These are phyloP conservation scores for Moesziomyces sp. DNA, from an alignment of 1,284 basidiomycete species.

Conservation along the genomic window DNA sequence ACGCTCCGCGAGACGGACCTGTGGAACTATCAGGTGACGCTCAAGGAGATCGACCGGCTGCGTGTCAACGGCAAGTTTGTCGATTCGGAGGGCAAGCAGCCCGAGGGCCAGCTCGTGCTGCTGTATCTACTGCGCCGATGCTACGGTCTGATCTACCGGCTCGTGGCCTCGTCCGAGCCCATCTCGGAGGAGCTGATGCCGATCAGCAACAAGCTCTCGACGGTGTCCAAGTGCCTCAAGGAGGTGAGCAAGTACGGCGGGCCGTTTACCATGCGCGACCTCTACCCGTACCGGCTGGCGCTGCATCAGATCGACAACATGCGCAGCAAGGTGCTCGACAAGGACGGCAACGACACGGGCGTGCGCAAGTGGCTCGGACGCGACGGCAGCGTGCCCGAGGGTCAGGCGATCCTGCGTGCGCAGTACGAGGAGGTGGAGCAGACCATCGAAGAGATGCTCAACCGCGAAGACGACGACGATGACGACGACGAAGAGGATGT, in stretches of 20 bases:
- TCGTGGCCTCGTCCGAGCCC: slow-evolving; percentile 96
- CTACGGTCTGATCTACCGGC: slow-evolving; percentile 92
- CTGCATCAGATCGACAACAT: slow-evolving; percentile 94
- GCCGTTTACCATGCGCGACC: slow-evolving; percentile 90
- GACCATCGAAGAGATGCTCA: slow-evolving; percentile 75
- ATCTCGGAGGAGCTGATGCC: slow-evolving; percentile 99
- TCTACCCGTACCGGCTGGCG: slow-evolving; percentile 97
- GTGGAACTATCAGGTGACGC: slow-evolving; percentile 82
- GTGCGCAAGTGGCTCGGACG: slow-evolving; percentile 66
- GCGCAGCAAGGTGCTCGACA: slow-evolving; percentile 87
- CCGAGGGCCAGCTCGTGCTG: slow-evolving; percentile 89
- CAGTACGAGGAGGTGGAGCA: slow-evolving; percentile 97
- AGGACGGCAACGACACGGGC: slow-evolving; percentile 69
- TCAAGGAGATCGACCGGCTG: slow-evolving; percentile 98
- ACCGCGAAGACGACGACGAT: slow-evolving; percentile 65
- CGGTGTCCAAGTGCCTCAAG: slow-evolving; percentile 81
- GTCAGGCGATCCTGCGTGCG: slow-evolving; percentile 95
- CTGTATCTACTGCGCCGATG: slow-evolving; percentile 92
- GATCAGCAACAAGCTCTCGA: slow-evolving; percentile 75
- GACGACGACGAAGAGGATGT: slow-evolving; percentile 61
- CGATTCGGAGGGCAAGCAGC: slow-evolving; percentile 89
- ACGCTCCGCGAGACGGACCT: slow-evolving; percentile 91
- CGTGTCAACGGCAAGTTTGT: slow-evolving; percentile 96
- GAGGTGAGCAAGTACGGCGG: slow-evolving; percentile 98
- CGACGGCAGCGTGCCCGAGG: slow-evolving; percentile 88